Conservation (phyloP, 352 stramenopile genomes). For the Pythium brassicae region DNA sequence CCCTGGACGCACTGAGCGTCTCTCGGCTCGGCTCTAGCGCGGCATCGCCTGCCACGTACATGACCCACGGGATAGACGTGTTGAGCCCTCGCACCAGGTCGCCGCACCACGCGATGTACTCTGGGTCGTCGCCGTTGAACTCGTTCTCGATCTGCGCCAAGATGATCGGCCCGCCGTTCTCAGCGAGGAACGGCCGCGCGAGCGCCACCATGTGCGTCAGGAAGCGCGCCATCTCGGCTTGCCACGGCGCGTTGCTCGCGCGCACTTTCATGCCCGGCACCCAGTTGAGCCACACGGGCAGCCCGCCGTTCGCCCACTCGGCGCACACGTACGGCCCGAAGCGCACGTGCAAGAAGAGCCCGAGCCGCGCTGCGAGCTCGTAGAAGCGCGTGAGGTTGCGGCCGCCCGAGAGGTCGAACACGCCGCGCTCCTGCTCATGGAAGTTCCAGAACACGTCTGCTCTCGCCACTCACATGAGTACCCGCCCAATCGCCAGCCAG, state of each 20-base stretch:
- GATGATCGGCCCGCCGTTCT: slow-evolving; percentile 63
- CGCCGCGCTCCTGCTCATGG: slow-evolving; percentile 48
- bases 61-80: slow-evolving; percentile 69
- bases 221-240: slow-evolving; percentile 58
- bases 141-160: slow-evolving; percentile 75
- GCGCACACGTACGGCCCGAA: slow-evolving; percentile 68
- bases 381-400: slow-evolving; percentile 65
- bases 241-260: slow-evolving; percentile 37
- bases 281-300: slow-evolving; percentile 57
- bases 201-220: slow-evolving; percentile 57
- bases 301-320: slow-evolving; percentile 61
- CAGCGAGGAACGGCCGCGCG: slow-evolving; percentile 56
- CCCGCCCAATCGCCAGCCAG: too few relatives aligned
- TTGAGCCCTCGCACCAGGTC: slow-evolving; percentile 43
- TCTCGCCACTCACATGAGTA: background rate
- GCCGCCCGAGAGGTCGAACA: slow-evolving; percentile 43
- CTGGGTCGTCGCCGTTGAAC: slow-evolving; percentile 40
- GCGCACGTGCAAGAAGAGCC: slow-evolving; percentile 66
- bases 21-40: too few relatives aligned
- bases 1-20: too few relatives aligned
- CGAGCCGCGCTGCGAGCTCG: slow-evolving; percentile 40
- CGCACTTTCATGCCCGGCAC: slow-evolving; percentile 46
- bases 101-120: slow-evolving; percentile 55
- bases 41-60: slow-evolving; percentile 41
- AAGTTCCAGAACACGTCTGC: slow-evolving; percentile 75